Evolutionary conservation across 495 filamentous ascomycete genomes (phyloP).

Genomic region (Penicillium diatomitis): DNA sequence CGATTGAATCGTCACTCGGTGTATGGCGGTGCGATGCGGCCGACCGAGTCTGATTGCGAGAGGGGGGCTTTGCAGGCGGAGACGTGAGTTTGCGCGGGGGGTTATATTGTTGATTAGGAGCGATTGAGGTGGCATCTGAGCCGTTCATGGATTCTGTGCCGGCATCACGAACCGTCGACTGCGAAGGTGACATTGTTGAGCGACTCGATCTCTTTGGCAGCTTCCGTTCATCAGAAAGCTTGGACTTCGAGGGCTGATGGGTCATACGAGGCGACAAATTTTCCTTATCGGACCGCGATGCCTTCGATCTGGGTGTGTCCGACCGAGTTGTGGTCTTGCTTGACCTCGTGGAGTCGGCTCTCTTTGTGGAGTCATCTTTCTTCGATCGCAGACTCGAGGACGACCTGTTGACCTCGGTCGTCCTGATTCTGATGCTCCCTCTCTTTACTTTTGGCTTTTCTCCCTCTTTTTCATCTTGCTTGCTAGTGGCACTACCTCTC

Average conservation of each 20-base stretch:
- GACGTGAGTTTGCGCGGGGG: constrained; percentile 29
- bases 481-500: constrained; percentile 33
- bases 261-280: constrained; percentile 22
- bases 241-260: constrained; percentile 27
- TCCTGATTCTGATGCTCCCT: constrained; percentile 28
- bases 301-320: constrained; percentile 36
- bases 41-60: constrained; percentile 31
- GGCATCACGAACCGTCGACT: constrained; percentile 29
- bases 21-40: constrained; percentile 27
- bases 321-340: constrained; percentile 27
- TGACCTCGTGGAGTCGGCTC: constrained; percentile 28
- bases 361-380: constrained; percentile 29
- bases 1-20: constrained; percentile 30
- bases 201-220: constrained; percentile 28
- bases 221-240: constrained; percentile 22
- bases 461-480: constrained; percentile 25
- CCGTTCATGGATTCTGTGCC: constrained; percentile 39
- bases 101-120: constrained; percentile 47
- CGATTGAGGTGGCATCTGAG: constrained; percentile 60
- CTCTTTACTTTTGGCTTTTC: constrained; percentile 31
- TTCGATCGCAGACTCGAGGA: constrained; percentile 35
- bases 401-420: constrained; percentile 31
- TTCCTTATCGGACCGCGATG: constrained; percentile 22
- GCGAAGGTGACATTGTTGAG: constrained; percentile 24
- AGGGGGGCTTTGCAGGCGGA: constrained; percentile 31